Evolutionary conservation across 371 early-diverging fungal genomes (phyloP), one percentile per base, ranked within the genome.

Genomic region (Apophysomyces trapeziformis): DNA sequence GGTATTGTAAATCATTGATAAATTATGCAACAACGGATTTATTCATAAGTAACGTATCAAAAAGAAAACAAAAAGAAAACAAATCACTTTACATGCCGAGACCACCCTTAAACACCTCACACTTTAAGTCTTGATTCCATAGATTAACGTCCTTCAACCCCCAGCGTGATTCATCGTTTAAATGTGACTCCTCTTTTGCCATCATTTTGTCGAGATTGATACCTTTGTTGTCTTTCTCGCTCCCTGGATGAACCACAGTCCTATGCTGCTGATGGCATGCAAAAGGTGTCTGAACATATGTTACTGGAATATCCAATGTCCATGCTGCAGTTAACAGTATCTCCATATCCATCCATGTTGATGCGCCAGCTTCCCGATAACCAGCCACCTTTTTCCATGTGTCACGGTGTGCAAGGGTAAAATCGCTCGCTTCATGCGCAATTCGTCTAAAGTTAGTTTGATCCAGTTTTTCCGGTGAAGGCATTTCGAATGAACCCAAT

Each of bases 281-380:
- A 58, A 78, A 73, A 0, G 76, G 65, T 36, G 75, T 69, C 16
- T 65, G 69, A 4, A 68, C 70, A 57, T 72, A 75, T 2, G 72
- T 75, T 26, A 78, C 60, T 6, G 73, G 72, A 12, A 81, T 70
- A 45, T 75, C 67, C 21, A 75, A 68, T 57, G 79, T 74, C 79
- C 78, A 81, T 0, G 74, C 56, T 14, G 82, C 82, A 13, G 82
- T 81, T 61, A 74, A 69, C 18, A 81, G 60, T 12, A 81, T 68
- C 46, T 81, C 82, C 65, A 78, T 74, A 69, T 81, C 82, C 68
- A 78, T 68, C 82, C 82, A 78, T 46, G 78, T 70, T 62, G 64
- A 67, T 6, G 77, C 82, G 18, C 78, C 79, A 35, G 67, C 69
- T 56, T 81, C 82, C 21, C 82, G 71, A 36, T 76, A 81, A 1